These are phyloP conservation scores for Diplosphaera chodatii DNA, from an alignment of 139 green algal species.

Conservation along the genomic window DNA sequence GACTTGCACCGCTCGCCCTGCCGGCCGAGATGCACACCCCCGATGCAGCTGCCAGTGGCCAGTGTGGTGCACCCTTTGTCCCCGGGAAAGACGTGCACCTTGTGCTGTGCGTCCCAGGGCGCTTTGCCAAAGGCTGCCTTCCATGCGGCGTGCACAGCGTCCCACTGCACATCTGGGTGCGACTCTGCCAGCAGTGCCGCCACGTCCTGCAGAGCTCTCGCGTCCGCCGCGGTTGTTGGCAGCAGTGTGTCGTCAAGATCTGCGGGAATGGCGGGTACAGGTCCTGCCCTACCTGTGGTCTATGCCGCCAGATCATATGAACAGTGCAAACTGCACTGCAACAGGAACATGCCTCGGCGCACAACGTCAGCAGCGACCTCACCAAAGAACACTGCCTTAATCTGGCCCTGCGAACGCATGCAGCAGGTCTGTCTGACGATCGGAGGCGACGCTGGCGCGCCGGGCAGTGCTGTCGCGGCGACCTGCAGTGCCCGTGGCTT, in stretches of 20 bases:
- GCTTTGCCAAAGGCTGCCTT: conserved; percentile 10
- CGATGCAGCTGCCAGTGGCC: too few species aligned
- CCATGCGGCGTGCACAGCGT: conserved; percentile 16
- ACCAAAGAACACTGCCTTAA: conserved; percentile 27
- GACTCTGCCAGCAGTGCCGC: conserved; percentile 13
- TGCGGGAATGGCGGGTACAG: not conserved
- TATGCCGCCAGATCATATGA: too few species aligned
- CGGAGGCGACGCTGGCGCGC: too few species aligned
- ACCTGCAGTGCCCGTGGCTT: too few species aligned
- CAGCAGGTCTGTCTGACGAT: not conserved
- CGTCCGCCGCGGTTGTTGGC: conserved; percentile 22
- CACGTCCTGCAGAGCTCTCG: conserved; percentile 14
- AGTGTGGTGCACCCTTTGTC: too few species aligned
- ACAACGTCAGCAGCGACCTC: not conserved
- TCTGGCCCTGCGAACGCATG: not conserved
- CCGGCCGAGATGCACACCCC: not conserved
- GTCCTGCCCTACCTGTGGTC: too few species aligned
- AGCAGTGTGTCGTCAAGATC: conserved; percentile 40
- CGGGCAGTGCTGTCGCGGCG: too few species aligned
- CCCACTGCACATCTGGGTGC: conserved; percentile 6
- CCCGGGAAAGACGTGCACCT: too few species aligned
- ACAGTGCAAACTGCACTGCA: too few species aligned
- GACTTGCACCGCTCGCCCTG: not conserved
- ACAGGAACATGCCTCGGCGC: too few species aligned
- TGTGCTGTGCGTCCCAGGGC: conserved; percentile 29